These are phyloP conservation scores for Sphagnum magellanicum DNA, from an alignment of 228 moss, liverwort and hornwort genomes.

Conservation along the genomic window DNA sequence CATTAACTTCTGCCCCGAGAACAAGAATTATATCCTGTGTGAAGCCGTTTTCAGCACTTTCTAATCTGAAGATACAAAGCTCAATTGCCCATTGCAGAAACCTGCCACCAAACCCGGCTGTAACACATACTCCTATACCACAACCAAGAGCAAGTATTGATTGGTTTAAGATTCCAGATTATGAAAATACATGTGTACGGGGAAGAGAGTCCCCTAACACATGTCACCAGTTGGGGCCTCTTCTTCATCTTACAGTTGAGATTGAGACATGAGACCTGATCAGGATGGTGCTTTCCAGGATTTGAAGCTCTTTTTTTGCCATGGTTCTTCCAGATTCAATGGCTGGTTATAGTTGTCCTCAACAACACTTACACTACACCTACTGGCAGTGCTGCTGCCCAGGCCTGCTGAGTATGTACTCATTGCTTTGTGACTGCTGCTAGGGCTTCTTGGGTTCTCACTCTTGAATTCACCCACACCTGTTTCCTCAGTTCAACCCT, in stretches of 20 bases:
- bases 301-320: slow-evolving; percentile 39
- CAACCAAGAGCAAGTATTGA: neutral
- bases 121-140: too few species aligned
- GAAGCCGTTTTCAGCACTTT: neutral
- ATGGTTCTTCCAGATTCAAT: slow-evolving; percentile 26
- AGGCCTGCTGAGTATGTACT: slow-evolving; percentile 87
- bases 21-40: neutral
- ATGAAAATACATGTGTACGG: too few species aligned
- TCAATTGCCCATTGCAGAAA: slow-evolving; percentile 1
- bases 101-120: neutral
- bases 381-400: slow-evolving; percentile 69
- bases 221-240: too few species aligned
- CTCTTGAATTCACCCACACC: too few species aligned
- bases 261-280: slow-evolving; percentile 40
- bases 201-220: too few species aligned
- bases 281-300: slow-evolving; percentile 72
- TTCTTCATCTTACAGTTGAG: too few species aligned
- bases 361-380: slow-evolving; percentile 39
- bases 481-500: too few species aligned
- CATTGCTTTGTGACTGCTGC: slow-evolving; percentile 72
- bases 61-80: neutral
- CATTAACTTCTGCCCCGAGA: neutral
- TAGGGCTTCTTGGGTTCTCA: slow-evolving; percentile 54
- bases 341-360: slow-evolving; percentile 31
- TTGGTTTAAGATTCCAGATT: neutral